phyloP scores from a whole-genome alignment of 345 rosid species.

The Trapa bicornis region DNA sequence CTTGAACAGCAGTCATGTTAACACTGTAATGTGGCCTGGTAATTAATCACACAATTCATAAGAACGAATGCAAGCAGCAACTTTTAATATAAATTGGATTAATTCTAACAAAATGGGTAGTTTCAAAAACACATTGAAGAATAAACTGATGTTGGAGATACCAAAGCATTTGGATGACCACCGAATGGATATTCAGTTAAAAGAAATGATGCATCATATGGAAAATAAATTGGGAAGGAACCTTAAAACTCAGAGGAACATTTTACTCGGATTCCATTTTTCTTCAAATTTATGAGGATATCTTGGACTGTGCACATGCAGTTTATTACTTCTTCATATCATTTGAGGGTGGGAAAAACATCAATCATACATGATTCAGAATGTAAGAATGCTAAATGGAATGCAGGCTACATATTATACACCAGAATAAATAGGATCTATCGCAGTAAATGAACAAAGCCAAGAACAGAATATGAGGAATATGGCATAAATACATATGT shows the following conservation, averaged over 20 bases:
- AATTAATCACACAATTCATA: conserved; percentile 7
- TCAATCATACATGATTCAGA: background rate
- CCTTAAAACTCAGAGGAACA: background rate
- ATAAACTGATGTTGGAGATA: background rate
- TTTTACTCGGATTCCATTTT: background rate
- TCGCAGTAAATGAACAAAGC: background rate
- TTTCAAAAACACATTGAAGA: background rate
- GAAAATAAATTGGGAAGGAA: background rate
- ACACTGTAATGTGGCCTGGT: conserved; percentile 91
- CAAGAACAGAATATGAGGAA: background rate
- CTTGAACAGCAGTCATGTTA: conserved; percentile 95
- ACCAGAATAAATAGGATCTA: background rate
- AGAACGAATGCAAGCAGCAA: background rate
- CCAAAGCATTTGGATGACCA: background rate
- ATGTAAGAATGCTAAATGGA: background rate
- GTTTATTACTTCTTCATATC: background rate
- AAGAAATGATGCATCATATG: background rate
- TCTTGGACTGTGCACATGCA: background rate
- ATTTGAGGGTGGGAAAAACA: background rate
- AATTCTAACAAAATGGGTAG: background rate
- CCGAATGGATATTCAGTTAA: background rate
- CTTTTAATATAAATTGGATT: background rate
- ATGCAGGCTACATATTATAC: background rate
- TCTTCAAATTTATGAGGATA: background rate
- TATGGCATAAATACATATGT: background rate